Conservation (phyloP, 106 monocot species). For the Dendrobium chrysotoxum region DNA sequence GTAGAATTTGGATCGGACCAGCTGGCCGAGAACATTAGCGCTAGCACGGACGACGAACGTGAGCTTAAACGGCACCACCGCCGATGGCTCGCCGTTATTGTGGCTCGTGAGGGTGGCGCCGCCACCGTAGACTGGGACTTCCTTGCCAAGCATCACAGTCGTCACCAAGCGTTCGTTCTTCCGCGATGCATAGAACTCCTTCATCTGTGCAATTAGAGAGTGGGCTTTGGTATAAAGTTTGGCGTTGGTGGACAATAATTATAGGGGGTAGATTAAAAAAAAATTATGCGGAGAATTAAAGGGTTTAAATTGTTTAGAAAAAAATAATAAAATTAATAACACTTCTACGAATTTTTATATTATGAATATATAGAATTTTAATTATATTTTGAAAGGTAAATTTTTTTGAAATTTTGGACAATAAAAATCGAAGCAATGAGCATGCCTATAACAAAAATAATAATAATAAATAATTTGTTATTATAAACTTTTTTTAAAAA, state of each 20-base stretch:
- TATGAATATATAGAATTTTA: too few relatives aligned
- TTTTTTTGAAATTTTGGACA: too few relatives aligned
- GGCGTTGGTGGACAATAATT: background rate
- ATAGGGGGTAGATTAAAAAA: background rate
- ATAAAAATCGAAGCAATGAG: too few relatives aligned
- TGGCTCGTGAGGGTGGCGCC: conserved; percentile 48
- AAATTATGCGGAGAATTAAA: too few relatives aligned
- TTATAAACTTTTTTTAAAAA: too few relatives aligned
- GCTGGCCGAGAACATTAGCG: conserved; percentile 62
- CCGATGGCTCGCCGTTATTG: conserved; percentile 34
- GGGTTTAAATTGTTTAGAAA: background rate
- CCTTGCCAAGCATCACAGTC: conserved; percentile 28
- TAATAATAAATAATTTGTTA: too few relatives aligned
- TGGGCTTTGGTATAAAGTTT: too few relatives aligned
- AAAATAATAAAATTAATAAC: background rate
- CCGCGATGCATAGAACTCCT: conserved; percentile 70
- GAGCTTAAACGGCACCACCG: conserved; percentile 49
- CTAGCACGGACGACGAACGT: conserved; percentile 50
- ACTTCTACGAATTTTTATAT: too few relatives aligned
- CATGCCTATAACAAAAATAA: too few relatives aligned
- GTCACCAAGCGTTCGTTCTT: conserved; percentile 53
- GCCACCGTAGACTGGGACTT: conserved; percentile 84
- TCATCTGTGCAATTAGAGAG: conserved; percentile 45
- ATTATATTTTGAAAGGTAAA: too few relatives aligned
- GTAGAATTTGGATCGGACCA: conserved; percentile 84